Percentiles rank a stretch among this genome's conserved stretches.
phyloP scores from a whole-genome alignment of 1,139 yeast species.

The Yamadazyma buinensis region DNA sequence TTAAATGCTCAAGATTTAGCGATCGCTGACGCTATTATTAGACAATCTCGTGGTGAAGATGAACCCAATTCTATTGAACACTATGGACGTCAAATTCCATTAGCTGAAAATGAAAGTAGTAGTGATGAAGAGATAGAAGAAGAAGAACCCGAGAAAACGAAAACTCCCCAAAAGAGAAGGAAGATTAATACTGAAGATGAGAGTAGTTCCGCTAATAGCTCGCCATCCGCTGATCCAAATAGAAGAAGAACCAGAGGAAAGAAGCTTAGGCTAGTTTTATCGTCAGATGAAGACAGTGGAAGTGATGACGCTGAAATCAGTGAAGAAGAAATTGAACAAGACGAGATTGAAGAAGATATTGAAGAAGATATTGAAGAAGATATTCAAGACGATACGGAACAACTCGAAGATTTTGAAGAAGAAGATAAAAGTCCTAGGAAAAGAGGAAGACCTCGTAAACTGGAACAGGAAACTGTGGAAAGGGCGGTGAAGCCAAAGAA shows the following conservation, averaged over 20 bases:
- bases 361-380: neutral
- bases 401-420: neutral
- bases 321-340: neutral
- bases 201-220: neutral
- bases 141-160: slow-evolving; percentile 1
- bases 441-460: no score
- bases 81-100: slow-evolving; percentile 30
- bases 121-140: neutral
- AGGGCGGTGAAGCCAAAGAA: no score
- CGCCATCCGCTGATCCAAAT: no score
- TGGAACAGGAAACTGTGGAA: no score
- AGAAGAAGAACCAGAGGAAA: slow-evolving; percentile 1
- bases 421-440: neutral
- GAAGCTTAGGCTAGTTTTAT: slow-evolving; percentile 1
- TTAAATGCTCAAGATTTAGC: slow-evolving; percentile 34
- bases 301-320: slow-evolving; percentile 7
- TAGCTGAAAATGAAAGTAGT: slow-evolving; percentile 11
- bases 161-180: no score
- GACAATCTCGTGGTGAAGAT: slow-evolving; percentile 19
- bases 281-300: slow-evolving; percentile 1
- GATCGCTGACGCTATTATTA: slow-evolving; percentile 44
- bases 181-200: no score
- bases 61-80: slow-evolving; percentile 5
- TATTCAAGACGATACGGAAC: neutral
- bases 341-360: neutral